Conservation (phyloP, 768 basidiomycete genomes). For the Trametes gibbosa region DNA sequence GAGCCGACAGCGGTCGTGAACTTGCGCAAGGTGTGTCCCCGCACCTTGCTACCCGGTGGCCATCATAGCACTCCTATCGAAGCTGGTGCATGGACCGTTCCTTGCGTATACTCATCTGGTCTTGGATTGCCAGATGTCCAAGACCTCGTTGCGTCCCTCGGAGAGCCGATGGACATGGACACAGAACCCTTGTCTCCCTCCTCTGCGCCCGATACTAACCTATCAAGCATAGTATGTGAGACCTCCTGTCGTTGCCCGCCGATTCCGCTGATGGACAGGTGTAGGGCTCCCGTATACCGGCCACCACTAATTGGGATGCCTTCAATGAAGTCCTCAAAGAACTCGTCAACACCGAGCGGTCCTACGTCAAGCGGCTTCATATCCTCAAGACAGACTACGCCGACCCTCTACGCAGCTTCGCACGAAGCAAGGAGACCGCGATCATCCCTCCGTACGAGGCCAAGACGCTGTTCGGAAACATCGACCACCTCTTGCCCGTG, state of each 20-base stretch:
- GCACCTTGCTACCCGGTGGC: not conserved
- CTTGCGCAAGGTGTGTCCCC: constrained; percentile 60
- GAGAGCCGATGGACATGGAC: constrained; percentile 56
- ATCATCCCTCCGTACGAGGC: constrained; percentile 91
- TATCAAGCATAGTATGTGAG: constrained; percentile 27
- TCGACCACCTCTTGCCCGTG: constrained; percentile 85
- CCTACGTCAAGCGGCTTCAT: constrained; percentile 81
- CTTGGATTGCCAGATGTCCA: constrained; percentile 56
- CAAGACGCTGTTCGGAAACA: constrained; percentile 90
- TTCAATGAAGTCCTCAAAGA: constrained; percentile 79
- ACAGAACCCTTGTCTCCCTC: constrained; percentile 47
- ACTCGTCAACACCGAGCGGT: constrained; percentile 83
- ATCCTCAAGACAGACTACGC: constrained; percentile 88
- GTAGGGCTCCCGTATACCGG: constrained; percentile 48
- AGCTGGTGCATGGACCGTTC: not conserved
- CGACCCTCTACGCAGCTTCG: constrained; percentile 84
- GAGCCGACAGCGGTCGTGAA: constrained; percentile 65
- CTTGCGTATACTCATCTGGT: not conserved
- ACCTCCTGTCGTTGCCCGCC: not conserved
- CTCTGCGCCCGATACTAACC: constrained; percentile 35
- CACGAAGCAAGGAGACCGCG: constrained; percentile 78
- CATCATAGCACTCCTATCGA: constrained; percentile 3
- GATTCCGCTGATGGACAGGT: not conserved
- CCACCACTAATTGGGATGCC: constrained; percentile 61
- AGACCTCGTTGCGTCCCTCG: constrained; percentile 74